Evolutionary conservation across 2,329 filamentous ascomycete species (phyloP), one percentile per base, ranked within the genome.

Genomic region (Scedosporium boydii): DNA sequence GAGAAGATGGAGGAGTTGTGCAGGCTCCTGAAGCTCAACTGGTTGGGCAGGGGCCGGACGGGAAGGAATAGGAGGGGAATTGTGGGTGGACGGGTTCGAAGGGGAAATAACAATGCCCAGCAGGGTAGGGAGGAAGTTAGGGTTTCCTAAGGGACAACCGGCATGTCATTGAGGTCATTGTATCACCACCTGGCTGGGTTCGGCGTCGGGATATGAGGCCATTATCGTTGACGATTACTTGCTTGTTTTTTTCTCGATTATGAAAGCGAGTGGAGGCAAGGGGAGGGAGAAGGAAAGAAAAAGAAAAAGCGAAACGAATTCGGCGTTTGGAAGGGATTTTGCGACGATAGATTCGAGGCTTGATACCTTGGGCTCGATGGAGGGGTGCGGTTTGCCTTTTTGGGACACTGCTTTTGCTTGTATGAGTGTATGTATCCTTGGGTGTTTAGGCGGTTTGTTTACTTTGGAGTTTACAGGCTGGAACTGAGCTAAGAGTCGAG

Each of bases 21-120:
- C 63, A 88, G 91, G 70, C 87, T 95, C 68, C 78, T 99, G 65
- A 99, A 98, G 76, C 86, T 97, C 69, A 99, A 99, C 74, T 99
- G 95, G 95, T 82, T 99, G 1, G 93, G 93, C 0, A 81, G 95
- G 57, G 93, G 93, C 0, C 79, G 95, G 42, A 98, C 92, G 3
- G 95, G 95, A 0, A 81, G 95, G 66, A 96, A 98, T 73, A 79
- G 95, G 61, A 85, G 91, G 66, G 95, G 95, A 0, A 93, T 97
- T 71, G 93, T 98, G 0, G 93, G 92, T 1, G 83, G 82, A 0
- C 73, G 83, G 60, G 81, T 84, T 9, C 77, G 77, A 66, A 74
- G 82, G 59, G 78, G 59, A 1, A 48, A 61, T 27, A 53, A 34
- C 6, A 29, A 42, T 23, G 18, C 27, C 34, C 26, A 27, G 59